Conservation (phyloP, 1,284 basidiomycete species). For the Boletus smithii region DNA sequence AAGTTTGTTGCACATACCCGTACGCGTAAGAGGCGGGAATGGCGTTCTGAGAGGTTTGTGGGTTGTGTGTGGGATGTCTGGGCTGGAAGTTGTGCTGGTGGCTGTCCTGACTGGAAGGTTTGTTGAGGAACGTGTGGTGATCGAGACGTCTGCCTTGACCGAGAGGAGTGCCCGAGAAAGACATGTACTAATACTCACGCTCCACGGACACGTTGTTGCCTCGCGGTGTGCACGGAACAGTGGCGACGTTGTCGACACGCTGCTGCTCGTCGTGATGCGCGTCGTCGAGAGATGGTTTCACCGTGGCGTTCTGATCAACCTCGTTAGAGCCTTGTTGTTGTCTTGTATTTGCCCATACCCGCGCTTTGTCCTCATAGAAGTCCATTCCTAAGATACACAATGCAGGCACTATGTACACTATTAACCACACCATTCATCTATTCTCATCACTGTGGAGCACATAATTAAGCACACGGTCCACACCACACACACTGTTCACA, state of each 20-base stretch:
- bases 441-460: slow-evolving; percentile 18
- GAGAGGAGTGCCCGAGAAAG: slow-evolving; percentile 76
- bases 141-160: slow-evolving; percentile 81
- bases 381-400: slow-evolving; percentile 22
- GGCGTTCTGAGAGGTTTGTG: slow-evolving; percentile 39
- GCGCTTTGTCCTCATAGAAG: slow-evolving; percentile 5
- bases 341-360: slow-evolving; percentile 20
- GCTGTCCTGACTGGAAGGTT: slow-evolving; percentile 36
- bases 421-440: slow-evolving; percentile 4
- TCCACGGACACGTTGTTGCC: slow-evolving; percentile 19
- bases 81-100: slow-evolving; percentile 30
- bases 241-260: slow-evolving; percentile 1
- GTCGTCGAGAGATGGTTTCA: slow-evolving; percentile 7
- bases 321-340: slow-evolving; percentile 16
- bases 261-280: slow-evolving; percentile 15
- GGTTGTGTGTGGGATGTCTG: slow-evolving; percentile 24
- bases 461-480: slow-evolving; percentile 3
- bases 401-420: slow-evolving; percentile 25
- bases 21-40: slow-evolving; percentile 61
- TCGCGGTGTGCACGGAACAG: slow-evolving; percentile 6
- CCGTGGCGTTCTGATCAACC: too few species aligned
- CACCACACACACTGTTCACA: slow-evolving; percentile 7
- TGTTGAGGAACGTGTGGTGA: slow-evolving; percentile 71
- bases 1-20: slow-evolving; percentile 46
- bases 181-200: slow-evolving; percentile 52